Evolutionary conservation across 179 eudicot genomes (phyloP).

Genomic region (Actinidia chinensis): DNA sequence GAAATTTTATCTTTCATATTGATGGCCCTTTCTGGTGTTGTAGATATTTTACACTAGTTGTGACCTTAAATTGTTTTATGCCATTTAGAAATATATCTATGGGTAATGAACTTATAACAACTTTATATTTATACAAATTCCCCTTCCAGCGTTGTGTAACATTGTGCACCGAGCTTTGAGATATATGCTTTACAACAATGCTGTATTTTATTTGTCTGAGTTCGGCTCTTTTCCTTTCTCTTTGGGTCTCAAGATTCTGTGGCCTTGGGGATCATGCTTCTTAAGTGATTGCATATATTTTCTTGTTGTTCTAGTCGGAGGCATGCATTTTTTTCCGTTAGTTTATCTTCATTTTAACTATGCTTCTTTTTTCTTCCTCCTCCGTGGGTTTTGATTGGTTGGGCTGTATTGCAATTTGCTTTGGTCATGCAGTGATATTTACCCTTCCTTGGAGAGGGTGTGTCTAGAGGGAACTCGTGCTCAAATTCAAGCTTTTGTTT

Average conservation of each 20-base stretch:
- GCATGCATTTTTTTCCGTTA: neutral
- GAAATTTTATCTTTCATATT: too few species aligned
- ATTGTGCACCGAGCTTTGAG: neutral
- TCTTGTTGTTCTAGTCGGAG: neutral
- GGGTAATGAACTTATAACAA: neutral
- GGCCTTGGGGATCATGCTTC: conserved; percentile 7
- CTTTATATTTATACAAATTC: neutral
- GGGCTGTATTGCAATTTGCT: conserved; percentile 12
- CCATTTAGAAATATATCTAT: neutral
- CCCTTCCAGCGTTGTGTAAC: neutral
- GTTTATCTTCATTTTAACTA: neutral
- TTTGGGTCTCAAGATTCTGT: neutral
- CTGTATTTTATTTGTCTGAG: neutral
- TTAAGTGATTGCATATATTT: too few species aligned
- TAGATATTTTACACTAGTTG: neutral
- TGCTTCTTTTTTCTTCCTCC: neutral
- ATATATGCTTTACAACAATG: neutral
- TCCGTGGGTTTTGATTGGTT: conserved; percentile 2
- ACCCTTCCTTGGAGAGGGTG: conserved; percentile 67
- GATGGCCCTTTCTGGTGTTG: neutral
- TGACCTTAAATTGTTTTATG: neutral
- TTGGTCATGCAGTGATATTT: conserved; percentile 63
- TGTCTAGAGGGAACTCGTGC: conserved; percentile 84
- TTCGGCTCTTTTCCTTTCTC: neutral
- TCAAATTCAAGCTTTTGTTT: conserved; percentile 71